phyloP scores from a whole-genome alignment of 148 eudicot genomes.

The Chenopodium suecicum region DNA sequence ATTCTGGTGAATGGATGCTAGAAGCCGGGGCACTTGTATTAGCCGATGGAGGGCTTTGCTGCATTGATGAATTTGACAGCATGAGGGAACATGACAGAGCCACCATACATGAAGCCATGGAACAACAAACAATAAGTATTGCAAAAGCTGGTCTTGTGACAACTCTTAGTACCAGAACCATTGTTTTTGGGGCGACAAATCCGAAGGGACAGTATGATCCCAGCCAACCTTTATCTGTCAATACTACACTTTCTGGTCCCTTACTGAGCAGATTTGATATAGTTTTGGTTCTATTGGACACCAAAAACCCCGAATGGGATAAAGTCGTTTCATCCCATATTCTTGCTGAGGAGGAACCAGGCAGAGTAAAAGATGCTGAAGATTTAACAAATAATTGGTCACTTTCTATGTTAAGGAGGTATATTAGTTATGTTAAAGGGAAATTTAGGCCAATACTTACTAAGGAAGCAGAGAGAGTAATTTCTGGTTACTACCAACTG shows the following conservation, averaged over 20 bases:
- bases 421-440: conserved; percentile 77
- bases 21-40: conserved; percentile 99
- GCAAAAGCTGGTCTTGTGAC: conserved; percentile 99
- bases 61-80: conserved; percentile 96
- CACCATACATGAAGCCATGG: conserved; percentile 99
- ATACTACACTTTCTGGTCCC: conserved; percentile 95
- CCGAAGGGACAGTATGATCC: conserved; percentile 99
- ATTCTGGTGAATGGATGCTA: conserved; percentile 98
- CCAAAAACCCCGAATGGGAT: conserved; percentile 97
- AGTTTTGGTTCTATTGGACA: conserved; percentile 85
- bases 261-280: conserved; percentile 93
- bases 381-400: conserved; percentile 64
- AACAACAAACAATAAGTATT: conserved; percentile 96
- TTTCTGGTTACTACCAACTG: conserved; percentile 85
- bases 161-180: conserved; percentile 81
- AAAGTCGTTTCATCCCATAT: conserved; percentile 95
- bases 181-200: conserved; percentile 96
- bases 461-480: conserved; percentile 85
- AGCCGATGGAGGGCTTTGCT: conserved; percentile 97
- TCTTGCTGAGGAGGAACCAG: conserved; percentile 60
- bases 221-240: conserved; percentile 80
- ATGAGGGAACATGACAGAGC: conserved; percentile 99
- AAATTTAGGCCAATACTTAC: conserved; percentile 78
- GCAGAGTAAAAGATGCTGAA: conserved; percentile 42
- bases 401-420: conserved; percentile 80